Evolutionary conservation across 2,329 filamentous ascomycete species (phyloP).

Genomic region (Trichoderma cornu-damae): DNA sequence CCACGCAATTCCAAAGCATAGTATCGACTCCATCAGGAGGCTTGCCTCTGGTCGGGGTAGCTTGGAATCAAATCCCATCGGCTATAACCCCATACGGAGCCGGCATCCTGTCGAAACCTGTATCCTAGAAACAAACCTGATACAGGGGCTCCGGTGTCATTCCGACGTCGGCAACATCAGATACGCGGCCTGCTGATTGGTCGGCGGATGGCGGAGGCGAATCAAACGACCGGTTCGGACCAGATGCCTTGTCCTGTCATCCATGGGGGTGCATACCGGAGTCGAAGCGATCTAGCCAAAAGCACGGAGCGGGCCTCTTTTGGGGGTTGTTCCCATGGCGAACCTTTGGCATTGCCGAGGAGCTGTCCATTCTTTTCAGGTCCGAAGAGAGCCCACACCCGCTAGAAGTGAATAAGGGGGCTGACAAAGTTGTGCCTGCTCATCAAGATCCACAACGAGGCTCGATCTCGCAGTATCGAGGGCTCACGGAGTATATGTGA

Average conservation of each 20-base stretch:
- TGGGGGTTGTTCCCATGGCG: not conserved
- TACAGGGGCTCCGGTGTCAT: not conserved
- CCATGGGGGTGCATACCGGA: too few relatives aligned
- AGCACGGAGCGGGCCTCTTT: not conserved
- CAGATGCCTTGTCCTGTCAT: not conserved
- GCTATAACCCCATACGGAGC: not conserved
- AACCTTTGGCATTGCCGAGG: not conserved
- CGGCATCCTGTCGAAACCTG: not conserved
- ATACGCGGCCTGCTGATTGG: slow-evolving; percentile 5
- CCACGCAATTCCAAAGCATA: too few relatives aligned
- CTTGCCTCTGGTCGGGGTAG: too few relatives aligned
- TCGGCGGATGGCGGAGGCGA: slow-evolving; percentile 1
- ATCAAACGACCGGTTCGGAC: not conserved
- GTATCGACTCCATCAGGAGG: too few relatives aligned
- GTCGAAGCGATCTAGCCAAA: not conserved
- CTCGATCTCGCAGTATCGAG: too few relatives aligned
- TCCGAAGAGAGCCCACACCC: not conserved
- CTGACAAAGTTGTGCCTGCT: too few relatives aligned
- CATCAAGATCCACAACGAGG: not conserved
- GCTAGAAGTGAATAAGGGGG: too few relatives aligned
- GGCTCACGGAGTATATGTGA: too few relatives aligned
- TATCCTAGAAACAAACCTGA: slow-evolving; percentile 7
- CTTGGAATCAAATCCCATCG: too few relatives aligned
- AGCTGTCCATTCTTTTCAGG: not conserved
- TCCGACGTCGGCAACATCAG: not conserved